Percentiles rank a stretch among this genome's conserved stretches.
These are phyloP conservation scores for Phytopythium helicoides DNA, from an alignment of 352 stramenopile species.

Conservation along the genomic window DNA sequence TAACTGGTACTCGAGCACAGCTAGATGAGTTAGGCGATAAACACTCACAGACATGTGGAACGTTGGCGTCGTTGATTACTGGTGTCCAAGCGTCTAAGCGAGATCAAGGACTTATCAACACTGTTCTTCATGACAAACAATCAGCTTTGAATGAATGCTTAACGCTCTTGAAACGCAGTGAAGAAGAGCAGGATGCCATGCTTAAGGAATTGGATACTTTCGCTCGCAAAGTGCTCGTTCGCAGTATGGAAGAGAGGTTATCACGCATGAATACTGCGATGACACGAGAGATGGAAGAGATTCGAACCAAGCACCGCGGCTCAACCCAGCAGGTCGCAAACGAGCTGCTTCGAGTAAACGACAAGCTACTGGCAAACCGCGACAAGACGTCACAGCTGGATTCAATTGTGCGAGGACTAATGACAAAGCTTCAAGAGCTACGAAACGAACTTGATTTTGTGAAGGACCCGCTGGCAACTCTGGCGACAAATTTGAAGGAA, in stretches of 20 bases:
- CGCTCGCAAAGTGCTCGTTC: conserved; percentile 32
- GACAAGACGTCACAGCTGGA: conserved; percentile 41
- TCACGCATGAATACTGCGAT: conserved; percentile 22
- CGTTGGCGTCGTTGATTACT: conserved; percentile 4
- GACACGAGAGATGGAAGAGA: conserved; percentile 21
- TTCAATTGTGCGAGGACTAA: conserved; percentile 20
- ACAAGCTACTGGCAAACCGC: conserved; percentile 30
- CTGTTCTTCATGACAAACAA: not conserved
- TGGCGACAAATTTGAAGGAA: conserved; percentile 57
- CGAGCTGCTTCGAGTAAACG: conserved; percentile 27
- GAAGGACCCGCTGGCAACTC: conserved; percentile 53
- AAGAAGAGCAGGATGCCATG: conserved; percentile 22
- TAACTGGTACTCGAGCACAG: conserved; percentile 24
- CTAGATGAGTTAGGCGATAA: conserved; percentile 19
- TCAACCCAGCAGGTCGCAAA: conserved; percentile 23
- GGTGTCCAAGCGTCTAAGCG: conserved; percentile 13
- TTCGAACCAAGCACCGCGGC: conserved; percentile 13
- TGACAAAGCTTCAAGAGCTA: conserved; percentile 20
- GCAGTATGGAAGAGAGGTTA: conserved; percentile 33
- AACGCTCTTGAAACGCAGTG: conserved; percentile 23
- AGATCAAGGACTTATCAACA: conserved; percentile 1
- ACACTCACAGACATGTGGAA: conserved; percentile 15
- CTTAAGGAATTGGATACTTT: conserved; percentile 46
- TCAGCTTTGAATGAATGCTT: conserved; percentile 16
- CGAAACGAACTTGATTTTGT: conserved; percentile 39